Conservation (phyloP, 345 rosid species). For the Ceriops decandra region DNA sequence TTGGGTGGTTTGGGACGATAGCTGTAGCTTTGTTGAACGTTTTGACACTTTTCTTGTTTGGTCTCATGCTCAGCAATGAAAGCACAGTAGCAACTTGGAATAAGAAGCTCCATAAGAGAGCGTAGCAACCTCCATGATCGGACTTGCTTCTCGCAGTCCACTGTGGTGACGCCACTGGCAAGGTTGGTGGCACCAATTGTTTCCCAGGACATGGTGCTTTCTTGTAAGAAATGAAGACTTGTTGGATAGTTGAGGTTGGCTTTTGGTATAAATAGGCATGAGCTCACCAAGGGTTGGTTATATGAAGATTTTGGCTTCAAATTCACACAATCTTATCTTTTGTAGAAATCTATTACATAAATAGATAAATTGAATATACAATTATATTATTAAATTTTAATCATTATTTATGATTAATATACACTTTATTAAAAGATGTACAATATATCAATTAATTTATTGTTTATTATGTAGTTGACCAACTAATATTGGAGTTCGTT, state of each 20-base stretch:
- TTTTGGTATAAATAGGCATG: slow-evolving; percentile 12
- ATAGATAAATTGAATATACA: too few species aligned
- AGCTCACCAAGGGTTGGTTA: background rate
- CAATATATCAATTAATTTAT: too few species aligned
- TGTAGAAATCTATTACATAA: too few species aligned
- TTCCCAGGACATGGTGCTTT: slow-evolving; percentile 36
- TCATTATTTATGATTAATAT: too few species aligned
- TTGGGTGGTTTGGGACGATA: slow-evolving; percentile 14
- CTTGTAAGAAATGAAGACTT: slow-evolving; percentile 7
- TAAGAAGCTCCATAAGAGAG: slow-evolving; percentile 46
- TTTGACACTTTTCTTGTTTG: slow-evolving; percentile 9
- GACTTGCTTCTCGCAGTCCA: slow-evolving; percentile 78
- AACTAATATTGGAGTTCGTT: too few species aligned
- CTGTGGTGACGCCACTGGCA: slow-evolving; percentile 41
- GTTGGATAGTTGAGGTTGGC: slow-evolving; percentile 14
- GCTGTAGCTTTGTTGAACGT: slow-evolving; percentile 9
- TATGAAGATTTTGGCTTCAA: too few species aligned
- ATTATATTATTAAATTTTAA: too few species aligned
- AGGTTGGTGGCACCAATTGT: slow-evolving; percentile 33
- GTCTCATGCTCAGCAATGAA: slow-evolving; percentile 24
- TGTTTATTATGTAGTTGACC: too few species aligned
- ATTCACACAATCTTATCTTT: too few species aligned
- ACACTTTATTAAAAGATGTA: too few species aligned
- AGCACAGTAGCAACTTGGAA: slow-evolving; percentile 56
- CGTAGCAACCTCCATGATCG: slow-evolving; percentile 73